Evolutionary conservation across 345 rosid genomes (phyloP).

Genomic region (Eucalyptus rudis): DNA sequence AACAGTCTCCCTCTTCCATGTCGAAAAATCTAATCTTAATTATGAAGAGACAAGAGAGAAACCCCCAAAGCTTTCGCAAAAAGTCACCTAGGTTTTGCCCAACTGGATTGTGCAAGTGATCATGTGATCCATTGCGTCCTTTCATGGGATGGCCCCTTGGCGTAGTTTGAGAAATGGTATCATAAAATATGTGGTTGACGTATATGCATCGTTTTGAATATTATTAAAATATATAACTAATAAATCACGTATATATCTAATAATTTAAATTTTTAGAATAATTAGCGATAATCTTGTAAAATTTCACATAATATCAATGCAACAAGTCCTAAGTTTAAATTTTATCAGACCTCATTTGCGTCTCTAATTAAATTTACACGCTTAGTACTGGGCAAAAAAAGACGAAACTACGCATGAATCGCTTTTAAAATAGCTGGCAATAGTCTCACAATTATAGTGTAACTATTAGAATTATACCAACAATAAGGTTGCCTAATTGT

Average conservation of each 20-base stretch:
- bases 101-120: background rate
- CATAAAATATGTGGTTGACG: background rate
- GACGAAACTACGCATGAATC: too few species aligned
- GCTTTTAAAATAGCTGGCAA: too few species aligned
- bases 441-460: too few species aligned
- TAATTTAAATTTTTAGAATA: too few species aligned
- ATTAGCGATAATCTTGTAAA: too few species aligned
- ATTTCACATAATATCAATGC: too few species aligned
- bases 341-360: too few species aligned
- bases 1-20: background rate
- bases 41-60: background rate
- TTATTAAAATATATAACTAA: too few species aligned
- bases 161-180: background rate
- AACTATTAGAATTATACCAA: background rate
- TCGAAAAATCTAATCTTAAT: background rate
- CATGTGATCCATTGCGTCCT: background rate
- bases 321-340: fast-evolving
- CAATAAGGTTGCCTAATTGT: background rate
- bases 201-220: background rate
- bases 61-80: background rate
- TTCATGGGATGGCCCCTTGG: background rate
- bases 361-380: too few species aligned
- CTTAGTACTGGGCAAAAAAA: too few species aligned
- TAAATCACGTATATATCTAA: too few species aligned
- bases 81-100: background rate